These are phyloP conservation scores for Musa itinerans DNA, from an alignment of 176 grass and related monocot species.

Conservation along the genomic window DNA sequence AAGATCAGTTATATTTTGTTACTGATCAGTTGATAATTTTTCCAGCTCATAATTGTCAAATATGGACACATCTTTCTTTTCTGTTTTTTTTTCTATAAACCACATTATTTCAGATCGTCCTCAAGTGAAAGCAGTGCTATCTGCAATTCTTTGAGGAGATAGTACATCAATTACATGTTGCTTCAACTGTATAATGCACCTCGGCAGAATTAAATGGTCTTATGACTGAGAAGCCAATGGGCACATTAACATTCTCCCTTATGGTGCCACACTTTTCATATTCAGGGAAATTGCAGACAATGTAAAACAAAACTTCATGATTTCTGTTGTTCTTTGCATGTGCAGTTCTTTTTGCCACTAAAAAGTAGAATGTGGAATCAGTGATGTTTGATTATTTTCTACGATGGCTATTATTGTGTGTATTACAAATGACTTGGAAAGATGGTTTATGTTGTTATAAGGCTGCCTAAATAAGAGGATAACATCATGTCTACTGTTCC, in stretches of 20 bases:
- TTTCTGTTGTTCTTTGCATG: no score
- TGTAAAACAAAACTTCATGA: no score
- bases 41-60: neutral
- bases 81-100: neutral
- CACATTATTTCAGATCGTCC: neutral
- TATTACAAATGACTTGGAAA: no score
- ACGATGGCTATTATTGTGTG: no score
- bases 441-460: no score
- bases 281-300: no score
- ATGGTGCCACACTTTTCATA: no score
- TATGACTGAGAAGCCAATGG: constrained; percentile 13
- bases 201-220: neutral
- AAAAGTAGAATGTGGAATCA: neutral
- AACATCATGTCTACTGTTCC: no score
- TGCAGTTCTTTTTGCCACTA: no score
- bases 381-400: neutral
- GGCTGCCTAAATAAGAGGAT: no score
- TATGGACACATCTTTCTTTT: neutral
- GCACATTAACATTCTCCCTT: neutral
- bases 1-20: no score
- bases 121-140: no score
- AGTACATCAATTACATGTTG: neutral
- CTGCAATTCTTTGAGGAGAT: neutral
- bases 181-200: neutral
- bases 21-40: neutral